phyloP scores from a whole-genome alignment of 441 rosid species.

The Erodium chrysanthum region DNA sequence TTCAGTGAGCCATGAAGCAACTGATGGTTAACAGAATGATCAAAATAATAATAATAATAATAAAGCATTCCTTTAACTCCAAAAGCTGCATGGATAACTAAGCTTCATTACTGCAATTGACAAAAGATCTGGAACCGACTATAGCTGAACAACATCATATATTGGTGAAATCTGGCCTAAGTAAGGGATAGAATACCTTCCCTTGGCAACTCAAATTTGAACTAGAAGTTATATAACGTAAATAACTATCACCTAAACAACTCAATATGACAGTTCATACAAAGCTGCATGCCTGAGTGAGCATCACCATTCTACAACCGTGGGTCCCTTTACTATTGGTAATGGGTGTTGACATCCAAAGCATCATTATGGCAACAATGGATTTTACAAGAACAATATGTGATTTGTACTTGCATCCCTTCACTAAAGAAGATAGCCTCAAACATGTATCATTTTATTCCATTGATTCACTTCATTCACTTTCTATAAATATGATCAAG shows the following conservation, averaged over 20 bases:
- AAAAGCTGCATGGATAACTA: no score
- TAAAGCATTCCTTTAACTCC: background rate
- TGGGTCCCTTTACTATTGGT: background rate
- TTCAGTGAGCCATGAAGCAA: background rate
- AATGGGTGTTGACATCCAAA: background rate
- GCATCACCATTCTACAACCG: background rate
- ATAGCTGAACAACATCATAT: background rate
- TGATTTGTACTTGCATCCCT: background rate
- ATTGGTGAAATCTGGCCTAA: background rate
- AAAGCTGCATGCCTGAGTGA: background rate
- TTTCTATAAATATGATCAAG: slow-evolving; percentile 3
- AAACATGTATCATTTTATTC: background rate
- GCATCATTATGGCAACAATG: background rate
- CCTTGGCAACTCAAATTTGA: background rate
- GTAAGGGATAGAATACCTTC: background rate
- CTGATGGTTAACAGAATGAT: background rate
- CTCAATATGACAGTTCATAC: background rate
- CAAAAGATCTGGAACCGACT: background rate
- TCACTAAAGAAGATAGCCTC: background rate
- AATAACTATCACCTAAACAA: background rate
- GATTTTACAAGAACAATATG: background rate
- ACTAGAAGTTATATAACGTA: background rate
- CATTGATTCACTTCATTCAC: background rate
- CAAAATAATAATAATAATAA: no score
- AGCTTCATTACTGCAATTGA: background rate